Conservation (phyloP, 108 stramenopile species). For the Stephanodiscus minutulus region DNA sequence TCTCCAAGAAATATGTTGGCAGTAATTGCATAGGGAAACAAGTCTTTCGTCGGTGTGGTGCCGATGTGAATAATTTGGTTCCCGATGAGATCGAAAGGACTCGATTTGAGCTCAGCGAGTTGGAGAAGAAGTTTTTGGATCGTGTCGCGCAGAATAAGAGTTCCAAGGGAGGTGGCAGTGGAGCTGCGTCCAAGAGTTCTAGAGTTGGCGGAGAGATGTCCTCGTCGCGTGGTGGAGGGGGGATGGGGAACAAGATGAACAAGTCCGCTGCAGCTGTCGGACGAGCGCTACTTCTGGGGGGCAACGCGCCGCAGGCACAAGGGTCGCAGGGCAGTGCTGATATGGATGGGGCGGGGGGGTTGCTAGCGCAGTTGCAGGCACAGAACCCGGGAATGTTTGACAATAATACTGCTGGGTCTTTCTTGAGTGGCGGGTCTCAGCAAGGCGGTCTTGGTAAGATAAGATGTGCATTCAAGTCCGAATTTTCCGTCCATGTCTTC, state of each 20-base stretch:
- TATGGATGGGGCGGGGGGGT: slow-evolving; percentile 12
- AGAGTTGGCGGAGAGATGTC: neutral
- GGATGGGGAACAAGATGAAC: slow-evolving; percentile 23
- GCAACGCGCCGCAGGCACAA: neutral
- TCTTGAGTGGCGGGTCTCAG: slow-evolving; percentile 11
- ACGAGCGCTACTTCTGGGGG: slow-evolving; percentile 62
- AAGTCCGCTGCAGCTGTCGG: slow-evolving; percentile 77
- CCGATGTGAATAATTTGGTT: slow-evolving; percentile 86
- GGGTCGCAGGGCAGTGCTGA: neutral
- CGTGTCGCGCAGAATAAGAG: slow-evolving; percentile 90
- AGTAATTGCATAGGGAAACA: slow-evolving; percentile 96
- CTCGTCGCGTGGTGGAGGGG: slow-evolving; percentile 26
- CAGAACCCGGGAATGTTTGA: slow-evolving; percentile 30
- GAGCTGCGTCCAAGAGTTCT: slow-evolving; percentile 5
- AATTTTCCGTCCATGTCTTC: neutral
- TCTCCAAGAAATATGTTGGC: slow-evolving; percentile 98
- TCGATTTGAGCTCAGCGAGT: slow-evolving; percentile 79
- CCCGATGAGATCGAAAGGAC: slow-evolving; percentile 86
- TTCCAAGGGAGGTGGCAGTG: slow-evolving; percentile 4
- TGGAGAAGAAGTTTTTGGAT: slow-evolving; percentile 92
- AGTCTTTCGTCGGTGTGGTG: slow-evolving; percentile 88
- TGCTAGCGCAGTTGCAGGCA: slow-evolving; percentile 39
- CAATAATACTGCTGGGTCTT: slow-evolving; percentile 8
- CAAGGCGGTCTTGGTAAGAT: slow-evolving; percentile 15
- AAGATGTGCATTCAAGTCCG: neutral